Evolutionary conservation across 164 flowering plant genomes (phyloP).

Genomic region (Pachysandra terminalis): DNA sequence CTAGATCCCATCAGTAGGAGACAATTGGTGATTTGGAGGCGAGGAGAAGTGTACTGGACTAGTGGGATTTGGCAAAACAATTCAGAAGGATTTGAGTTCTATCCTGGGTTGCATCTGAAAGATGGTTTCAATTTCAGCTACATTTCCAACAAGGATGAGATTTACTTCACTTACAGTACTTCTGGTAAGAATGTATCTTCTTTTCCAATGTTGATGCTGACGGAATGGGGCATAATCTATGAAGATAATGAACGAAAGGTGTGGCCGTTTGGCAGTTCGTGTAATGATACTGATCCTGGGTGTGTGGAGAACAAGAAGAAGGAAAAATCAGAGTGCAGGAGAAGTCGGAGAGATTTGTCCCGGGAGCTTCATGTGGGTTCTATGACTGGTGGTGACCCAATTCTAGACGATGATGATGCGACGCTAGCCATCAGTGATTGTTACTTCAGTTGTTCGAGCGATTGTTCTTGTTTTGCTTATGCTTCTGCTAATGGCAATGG

Average conservation of each 20-base stretch:
- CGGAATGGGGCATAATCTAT: neutral
- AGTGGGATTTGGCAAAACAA: slow-evolving; percentile 7
- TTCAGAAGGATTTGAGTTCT: neutral
- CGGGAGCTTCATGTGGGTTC: neutral
- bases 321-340: neutral
- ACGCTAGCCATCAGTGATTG: neutral
- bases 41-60: slow-evolving; percentile 10
- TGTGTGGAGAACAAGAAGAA: neutral
- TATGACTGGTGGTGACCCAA: neutral
- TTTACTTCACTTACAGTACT: slow-evolving; percentile 13
- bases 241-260: neutral
- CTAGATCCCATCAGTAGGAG: neutral
- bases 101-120: neutral
- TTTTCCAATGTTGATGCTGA: neutral
- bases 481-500: neutral
- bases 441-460: neutral
- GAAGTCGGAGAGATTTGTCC: neutral
- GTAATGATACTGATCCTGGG: neutral
- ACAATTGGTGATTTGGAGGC: neutral
- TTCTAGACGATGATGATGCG: neutral
- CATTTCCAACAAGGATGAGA: slow-evolving; percentile 9
- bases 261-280: neutral
- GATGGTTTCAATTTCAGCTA: slow-evolving; percentile 4
- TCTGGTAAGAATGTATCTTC: neutral
- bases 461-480: slow-evolving; percentile 2